phyloP scores from a whole-genome alignment of 1,284 basidiomycete species.

The Tremellales sp. region DNA sequence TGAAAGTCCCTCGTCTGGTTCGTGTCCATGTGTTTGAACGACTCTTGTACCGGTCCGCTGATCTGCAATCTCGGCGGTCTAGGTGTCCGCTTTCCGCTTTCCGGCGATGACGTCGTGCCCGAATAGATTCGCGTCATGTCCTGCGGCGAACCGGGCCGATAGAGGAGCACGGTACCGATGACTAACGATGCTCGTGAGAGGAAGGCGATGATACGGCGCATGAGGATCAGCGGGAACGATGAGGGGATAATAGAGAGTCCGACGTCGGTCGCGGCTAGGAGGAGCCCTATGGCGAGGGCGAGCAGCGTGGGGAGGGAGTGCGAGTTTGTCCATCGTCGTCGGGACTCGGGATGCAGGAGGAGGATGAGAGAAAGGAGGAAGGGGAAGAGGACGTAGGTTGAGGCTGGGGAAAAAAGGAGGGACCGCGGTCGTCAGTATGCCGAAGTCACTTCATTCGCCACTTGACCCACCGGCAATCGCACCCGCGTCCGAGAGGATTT shows the following conservation, averaged over 20 bases:
- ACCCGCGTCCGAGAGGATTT: background rate
- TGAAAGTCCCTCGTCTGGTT: conserved; percentile 10
- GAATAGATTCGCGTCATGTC: too few species aligned
- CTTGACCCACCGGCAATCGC: conserved; percentile 1
- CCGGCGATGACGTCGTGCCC: too few species aligned
- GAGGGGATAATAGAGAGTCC: conserved; percentile 2
- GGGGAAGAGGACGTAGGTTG: conserved; percentile 5
- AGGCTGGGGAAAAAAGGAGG: background rate
- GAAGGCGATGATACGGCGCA: conserved; percentile 1
- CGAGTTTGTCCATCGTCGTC: background rate
- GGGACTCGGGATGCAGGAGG: conserved; percentile 5
- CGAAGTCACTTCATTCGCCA: background rate
- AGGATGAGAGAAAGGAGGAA: conserved; percentile 11
- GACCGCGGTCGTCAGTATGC: background rate
- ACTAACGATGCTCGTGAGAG: background rate
- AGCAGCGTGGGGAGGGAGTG: conserved; percentile 1
- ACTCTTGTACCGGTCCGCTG: conserved; percentile 12
- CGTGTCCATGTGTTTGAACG: conserved; percentile 12
- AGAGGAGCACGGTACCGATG: background rate
- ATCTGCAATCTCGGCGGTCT: conserved; percentile 5
- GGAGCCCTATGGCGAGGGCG: background rate
- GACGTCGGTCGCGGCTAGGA: conserved; percentile 7
- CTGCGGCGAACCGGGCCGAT: background rate
- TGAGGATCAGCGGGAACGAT: conserved; percentile 8
- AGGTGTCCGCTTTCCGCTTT: background rate